Base-by-base conservation (phyloP, 163 green algal species). In the Volvox carteri region DNA sequence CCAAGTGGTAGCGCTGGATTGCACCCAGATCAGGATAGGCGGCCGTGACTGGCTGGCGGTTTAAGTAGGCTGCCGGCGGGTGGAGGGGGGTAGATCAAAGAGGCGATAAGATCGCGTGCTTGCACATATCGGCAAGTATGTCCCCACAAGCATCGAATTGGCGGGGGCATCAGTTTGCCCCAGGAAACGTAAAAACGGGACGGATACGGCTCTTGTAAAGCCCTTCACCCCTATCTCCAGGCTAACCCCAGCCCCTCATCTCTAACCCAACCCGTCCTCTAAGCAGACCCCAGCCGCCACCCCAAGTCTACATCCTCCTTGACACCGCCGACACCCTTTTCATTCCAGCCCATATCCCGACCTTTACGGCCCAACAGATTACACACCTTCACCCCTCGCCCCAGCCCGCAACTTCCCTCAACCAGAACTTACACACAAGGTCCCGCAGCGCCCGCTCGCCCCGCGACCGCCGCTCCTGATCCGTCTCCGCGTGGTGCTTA, bases 401-500 rank as follows among this genome's bases (percentile, higher is more conserved):
- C 48, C 56, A 67, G 19, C 56, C 56, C 28, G 16, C 56, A 28
- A 67, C 56, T n/a, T 23, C 11, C 19, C 62, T 19, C 11, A 41
- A 5, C 46, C 52, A 2, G 8, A 9, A 44, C 78, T 44, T 62
- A 56, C 68, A 70, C 5, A 91, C 70, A 8, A 91, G 48, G n/a
- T 89, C 54, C n/a, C 39, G n/a, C 30, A 91, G 79, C 41, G 86
- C 87, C 35, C 86, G 46, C 37, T 91, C 87, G 28, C 75, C 73
- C 1, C 46, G 50, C 2, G 41, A 25, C 16, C 42, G 25, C 30
- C 65, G 30, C 14, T 52, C 78, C 78, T 85, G 78, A 14, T 85
- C 78, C 2, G 46, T 73, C 23, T 78, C n/a, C 14, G 39, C 11
- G 11, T 58, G 37, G 30, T 73, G 37, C 37, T 77, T 50, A 48